A percentile compares a stretch with the other conserved stretches of the same genome.
phyloP scores from a whole-genome alignment of 2,329 filamentous ascomycete species.

The Fusarium foetens region DNA sequence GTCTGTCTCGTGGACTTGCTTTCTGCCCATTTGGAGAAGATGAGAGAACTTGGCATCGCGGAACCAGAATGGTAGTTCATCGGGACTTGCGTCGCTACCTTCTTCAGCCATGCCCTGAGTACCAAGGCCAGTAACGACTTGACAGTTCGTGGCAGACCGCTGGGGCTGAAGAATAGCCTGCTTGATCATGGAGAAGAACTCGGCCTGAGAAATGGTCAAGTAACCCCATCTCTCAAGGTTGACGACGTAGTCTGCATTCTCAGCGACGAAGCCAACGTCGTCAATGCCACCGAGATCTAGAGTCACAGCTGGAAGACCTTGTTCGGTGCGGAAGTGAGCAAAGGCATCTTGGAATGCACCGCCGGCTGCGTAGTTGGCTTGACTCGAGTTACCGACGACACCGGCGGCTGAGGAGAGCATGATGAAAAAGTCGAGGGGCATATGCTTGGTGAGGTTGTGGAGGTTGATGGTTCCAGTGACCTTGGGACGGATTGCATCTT shows the following conservation, averaged over 20 bases:
- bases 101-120: neutral
- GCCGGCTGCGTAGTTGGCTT: conserved; percentile 1
- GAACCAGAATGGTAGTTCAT: conserved; percentile 7
- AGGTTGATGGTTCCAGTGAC: neutral
- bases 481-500: neutral
- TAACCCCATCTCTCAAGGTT: conserved; percentile 3
- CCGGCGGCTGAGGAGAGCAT: conserved; percentile 1
- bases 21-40: conserved; percentile 6
- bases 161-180: neutral
- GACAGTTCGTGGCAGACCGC: neutral
- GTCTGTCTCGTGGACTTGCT: neutral
- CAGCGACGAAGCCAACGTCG: neutral
- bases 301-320: neutral
- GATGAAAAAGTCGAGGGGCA: conserved; percentile 6
- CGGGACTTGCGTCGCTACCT: neutral
- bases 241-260: conserved; percentile 1
- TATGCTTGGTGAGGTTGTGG: neutral
- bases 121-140: neutral
- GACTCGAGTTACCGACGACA: neutral
- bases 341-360: conserved; percentile 4
- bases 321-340: neutral
- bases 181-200: conserved; percentile 9
- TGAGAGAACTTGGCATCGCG: conserved; percentile 5
- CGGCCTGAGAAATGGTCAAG: neutral
- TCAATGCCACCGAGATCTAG: neutral